A percentile compares a stretch with the other conserved stretches of the same genome.
These are phyloP conservation scores for Penicillium sp. DNA, from an alignment of 2,329 filamentous ascomycete genomes.

Conservation along the genomic window DNA sequence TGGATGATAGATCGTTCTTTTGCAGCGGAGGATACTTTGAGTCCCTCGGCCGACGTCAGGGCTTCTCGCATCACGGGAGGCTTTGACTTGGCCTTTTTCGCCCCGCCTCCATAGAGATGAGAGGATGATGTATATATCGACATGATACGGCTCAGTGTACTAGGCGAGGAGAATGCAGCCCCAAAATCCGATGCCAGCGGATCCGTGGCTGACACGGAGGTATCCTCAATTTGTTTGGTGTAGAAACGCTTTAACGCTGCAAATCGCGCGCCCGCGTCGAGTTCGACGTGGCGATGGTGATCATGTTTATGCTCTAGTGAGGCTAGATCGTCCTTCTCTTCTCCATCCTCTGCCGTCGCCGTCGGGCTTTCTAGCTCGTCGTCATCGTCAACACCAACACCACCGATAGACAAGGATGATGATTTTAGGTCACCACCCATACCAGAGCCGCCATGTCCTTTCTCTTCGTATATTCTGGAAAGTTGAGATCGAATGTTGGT, in stretches of 20 bases:
- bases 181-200: constrained; percentile 48
- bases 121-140: constrained; percentile 68
- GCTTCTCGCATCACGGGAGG: constrained; percentile 78
- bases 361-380: constrained; percentile 2
- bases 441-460: constrained; percentile 35
- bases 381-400: constrained; percentile 6
- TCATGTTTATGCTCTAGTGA: constrained; percentile 19
- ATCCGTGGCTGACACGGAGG: constrained; percentile 51
- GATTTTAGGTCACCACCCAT: constrained; percentile 34
- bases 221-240: constrained; percentile 68
- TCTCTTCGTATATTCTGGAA: constrained; percentile 58
- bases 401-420: constrained; percentile 31
- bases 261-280: constrained; percentile 68
- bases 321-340: constrained; percentile 17
- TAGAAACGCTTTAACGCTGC: constrained; percentile 75
- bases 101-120: constrained; percentile 47
- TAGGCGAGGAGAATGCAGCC: constrained; percentile 65
- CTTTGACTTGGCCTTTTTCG: constrained; percentile 64
- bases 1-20: constrained; percentile 58
- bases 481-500: constrained; percentile 82
- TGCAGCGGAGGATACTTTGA: constrained; percentile 59
- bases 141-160: constrained; percentile 83
- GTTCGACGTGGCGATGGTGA: constrained; percentile 22
- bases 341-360: constrained; percentile 27
- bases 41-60: constrained; percentile 64